These are phyloP conservation scores for Dryas integrifolia DNA, from an alignment of 331 rosid species.

Conservation along the genomic window DNA sequence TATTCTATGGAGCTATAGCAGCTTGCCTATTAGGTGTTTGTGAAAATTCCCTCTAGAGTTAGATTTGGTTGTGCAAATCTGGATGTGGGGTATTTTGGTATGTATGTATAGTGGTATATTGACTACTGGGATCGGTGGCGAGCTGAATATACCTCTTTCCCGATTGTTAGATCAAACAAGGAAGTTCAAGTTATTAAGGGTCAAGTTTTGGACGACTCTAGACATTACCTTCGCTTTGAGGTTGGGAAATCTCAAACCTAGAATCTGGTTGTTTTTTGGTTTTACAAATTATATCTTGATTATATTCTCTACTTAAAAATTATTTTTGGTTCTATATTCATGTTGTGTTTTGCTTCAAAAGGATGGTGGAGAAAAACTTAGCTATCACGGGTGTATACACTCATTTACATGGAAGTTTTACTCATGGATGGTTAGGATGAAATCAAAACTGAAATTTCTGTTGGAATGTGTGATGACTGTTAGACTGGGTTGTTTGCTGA, in stretches of 20 bases:
- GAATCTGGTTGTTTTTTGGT: neutral
- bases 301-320: neutral
- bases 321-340: neutral
- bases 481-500: neutral
- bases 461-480: neutral
- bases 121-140: no score
- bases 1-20: neutral
- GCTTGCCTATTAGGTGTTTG: constrained; percentile 4
- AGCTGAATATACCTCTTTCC: neutral
- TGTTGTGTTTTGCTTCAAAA: neutral
- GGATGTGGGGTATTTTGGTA: neutral
- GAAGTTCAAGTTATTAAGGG: neutral
- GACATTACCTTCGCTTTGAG: neutral
- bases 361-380: neutral
- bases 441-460: neutral
- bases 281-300: neutral
- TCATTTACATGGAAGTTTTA: no score
- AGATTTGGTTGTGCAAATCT: neutral
- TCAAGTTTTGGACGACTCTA: neutral
- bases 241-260: neutral
- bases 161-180: neutral
- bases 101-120: neutral
- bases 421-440: neutral
- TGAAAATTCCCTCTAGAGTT: neutral
- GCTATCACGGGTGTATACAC: no score